Conservation (phyloP, 345 rosid genomes). For the Lenwebbia sp. region DNA sequence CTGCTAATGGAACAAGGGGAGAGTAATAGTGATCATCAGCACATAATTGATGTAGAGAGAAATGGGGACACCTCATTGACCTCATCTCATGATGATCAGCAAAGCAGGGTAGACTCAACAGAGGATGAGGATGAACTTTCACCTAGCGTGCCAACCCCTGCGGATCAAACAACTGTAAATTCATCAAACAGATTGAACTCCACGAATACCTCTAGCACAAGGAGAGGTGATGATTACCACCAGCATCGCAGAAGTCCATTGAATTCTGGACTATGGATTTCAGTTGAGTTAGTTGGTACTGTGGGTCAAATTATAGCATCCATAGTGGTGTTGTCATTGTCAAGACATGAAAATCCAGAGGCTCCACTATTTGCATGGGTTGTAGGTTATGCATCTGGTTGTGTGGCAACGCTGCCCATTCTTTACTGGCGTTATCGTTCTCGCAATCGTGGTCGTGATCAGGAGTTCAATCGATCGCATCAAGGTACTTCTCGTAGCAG, state of each 20-base stretch:
- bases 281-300: conserved; percentile 59
- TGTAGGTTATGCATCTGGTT: conserved; percentile 76
- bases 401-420: conserved; percentile 71
- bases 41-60: conserved; percentile 43
- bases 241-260: conserved; percentile 57
- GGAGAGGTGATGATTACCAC: conserved; percentile 43
- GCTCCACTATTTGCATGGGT: conserved; percentile 77
- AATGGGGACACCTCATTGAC: conserved; percentile 35
- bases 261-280: conserved; percentile 80
- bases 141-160: conserved; percentile 5
- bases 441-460: conserved; percentile 27
- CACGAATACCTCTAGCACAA: conserved; percentile 23
- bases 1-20: conserved; percentile 56
- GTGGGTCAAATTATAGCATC: conserved; percentile 75
- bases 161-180: conserved; percentile 17
- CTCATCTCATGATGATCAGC: conserved; percentile 30
- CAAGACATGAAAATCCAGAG: conserved; percentile 68
- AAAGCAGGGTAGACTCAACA: conserved; percentile 7
- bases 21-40: conserved; percentile 25
- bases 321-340: conserved; percentile 46
- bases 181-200: conserved; percentile 24
- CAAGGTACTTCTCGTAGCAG: conserved; percentile 26
- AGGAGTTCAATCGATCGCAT: conserved; percentile 27
- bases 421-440: conserved; percentile 67
- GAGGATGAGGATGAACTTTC: conserved; percentile 26